Conservation (phyloP, 1,284 basidiomycete genomes). For the Acaromyces ingoldii region DNA sequence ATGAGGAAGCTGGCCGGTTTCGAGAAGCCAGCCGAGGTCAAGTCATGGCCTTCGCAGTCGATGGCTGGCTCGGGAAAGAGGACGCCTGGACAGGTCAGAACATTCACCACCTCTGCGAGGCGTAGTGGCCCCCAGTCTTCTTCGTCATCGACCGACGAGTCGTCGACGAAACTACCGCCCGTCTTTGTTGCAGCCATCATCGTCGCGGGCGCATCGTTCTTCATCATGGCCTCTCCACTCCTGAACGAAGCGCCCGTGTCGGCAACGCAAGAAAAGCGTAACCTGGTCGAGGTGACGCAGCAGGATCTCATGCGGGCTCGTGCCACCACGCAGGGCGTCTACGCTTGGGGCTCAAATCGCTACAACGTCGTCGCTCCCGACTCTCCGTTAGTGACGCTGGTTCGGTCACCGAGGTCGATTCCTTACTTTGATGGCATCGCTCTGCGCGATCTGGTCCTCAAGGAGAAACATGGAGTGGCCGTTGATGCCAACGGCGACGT, state of each 20-base stretch:
- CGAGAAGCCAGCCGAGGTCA: slow-evolving; percentile 20
- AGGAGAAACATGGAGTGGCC: slow-evolving; percentile 44
- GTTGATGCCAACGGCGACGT: slow-evolving; percentile 63
- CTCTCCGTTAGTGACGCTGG: slow-evolving; percentile 20
- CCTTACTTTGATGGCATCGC: slow-evolving; percentile 46
- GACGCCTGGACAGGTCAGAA: background rate
- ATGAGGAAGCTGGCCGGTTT: slow-evolving; percentile 40
- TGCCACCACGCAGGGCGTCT: slow-evolving; percentile 29
- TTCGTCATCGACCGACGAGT: background rate
- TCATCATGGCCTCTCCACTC: too few species aligned
- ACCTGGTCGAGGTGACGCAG: slow-evolving; percentile 20
- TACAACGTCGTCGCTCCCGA: slow-evolving; percentile 47
- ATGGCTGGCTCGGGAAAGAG: background rate
- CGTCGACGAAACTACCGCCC: background rate
- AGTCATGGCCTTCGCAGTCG: slow-evolving; percentile 10
- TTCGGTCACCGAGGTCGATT: slow-evolving; percentile 34
- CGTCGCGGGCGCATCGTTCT: background rate
- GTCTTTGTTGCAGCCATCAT: background rate
- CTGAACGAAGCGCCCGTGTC: too few species aligned
- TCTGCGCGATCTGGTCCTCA: slow-evolving; percentile 40
- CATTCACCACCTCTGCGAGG: background rate
- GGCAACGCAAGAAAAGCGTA: too few species aligned
- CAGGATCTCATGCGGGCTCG: slow-evolving; percentile 41
- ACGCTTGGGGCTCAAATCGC: slow-evolving; percentile 40
- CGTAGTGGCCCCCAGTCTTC: background rate